Evolutionary conservation across 495 filamentous ascomycete genomes (phyloP), one percentile per base, ranked within the genome.

Genomic region (Extremus antarcticus): DNA sequence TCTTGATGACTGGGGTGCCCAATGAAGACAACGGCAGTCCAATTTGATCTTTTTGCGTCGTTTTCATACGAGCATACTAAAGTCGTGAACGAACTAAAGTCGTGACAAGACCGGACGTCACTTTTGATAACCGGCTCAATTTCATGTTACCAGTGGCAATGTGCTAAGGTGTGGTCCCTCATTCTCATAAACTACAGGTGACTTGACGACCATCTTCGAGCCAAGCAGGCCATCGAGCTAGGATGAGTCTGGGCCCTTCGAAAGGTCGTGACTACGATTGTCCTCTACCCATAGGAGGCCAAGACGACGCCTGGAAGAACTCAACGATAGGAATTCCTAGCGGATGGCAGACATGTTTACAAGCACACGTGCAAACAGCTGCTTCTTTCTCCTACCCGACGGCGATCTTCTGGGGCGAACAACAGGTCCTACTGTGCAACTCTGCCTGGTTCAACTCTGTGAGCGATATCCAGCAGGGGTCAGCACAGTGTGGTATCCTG

Each of bases 351-450:
- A 16, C 24, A 15, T 17, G 62, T 11, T 64, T 70, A 25, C 56
- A 43, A 7, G 55, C 55, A 43, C 61, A 58, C 55, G 57, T 63
- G 11, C 51, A 45, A 13, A 64, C 29, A 13, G 29, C 29, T 7
- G 29, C 29, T 7, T 59, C 64, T 0, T 61, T 70, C n/a, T 56
- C 61, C 0, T 63, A 68, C 47, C 62, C 63, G 13, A 58, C 66
- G 9, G 63, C 58, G 32, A 54, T 70, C 20, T 70, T 64, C 47
- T 70, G 68, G 68, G 60, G 63, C 23, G 51, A 62, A 0, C 53
- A 63, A 19, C 47, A 66, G 25, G 19, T 52, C 16, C 40, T 61
- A 2, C 32, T 68, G n/a, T 58, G 66, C 54, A 70, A 70, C 51
- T 20, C 63, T 0, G 62, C 60, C 2, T 70, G 68, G 68, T 54